Conservation (phyloP, 306 rosid genomes). For the Arachis hypogaea region DNA sequence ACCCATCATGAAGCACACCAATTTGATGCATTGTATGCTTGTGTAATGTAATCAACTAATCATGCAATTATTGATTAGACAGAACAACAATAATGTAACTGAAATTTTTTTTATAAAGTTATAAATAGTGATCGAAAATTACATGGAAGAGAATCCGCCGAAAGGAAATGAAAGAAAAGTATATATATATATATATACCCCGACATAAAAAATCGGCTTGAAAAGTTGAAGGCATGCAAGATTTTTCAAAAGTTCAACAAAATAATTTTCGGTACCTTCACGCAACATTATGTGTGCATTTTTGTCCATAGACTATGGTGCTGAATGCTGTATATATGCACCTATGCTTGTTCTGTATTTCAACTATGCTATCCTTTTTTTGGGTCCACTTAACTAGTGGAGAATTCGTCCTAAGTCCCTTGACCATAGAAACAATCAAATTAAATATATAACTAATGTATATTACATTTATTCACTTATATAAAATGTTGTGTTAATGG, state of each 20-base stretch:
- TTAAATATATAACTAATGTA: too few relatives aligned
- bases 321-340: neutral
- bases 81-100: neutral
- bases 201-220: neutral
- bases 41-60: neutral
- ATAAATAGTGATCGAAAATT: neutral
- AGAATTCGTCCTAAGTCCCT: slow-evolving; percentile 6
- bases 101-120: neutral
- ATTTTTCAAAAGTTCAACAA: slow-evolving; percentile 18
- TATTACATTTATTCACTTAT: too few relatives aligned
- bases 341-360: neutral
- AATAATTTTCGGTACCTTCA: slow-evolving; percentile 26
- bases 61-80: neutral
- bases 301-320: slow-evolving; percentile 4
- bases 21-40: neutral
- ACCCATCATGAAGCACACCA: neutral
- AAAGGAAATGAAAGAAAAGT: slow-evolving; percentile 18
- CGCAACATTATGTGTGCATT: slow-evolving; percentile 2
- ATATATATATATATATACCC: neutral
- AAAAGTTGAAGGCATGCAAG: slow-evolving; percentile 15
- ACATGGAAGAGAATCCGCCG: neutral
- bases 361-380: slow-evolving; percentile 18
- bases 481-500: too few relatives aligned
- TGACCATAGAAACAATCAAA: slow-evolving; percentile 7
- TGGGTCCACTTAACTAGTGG: slow-evolving; percentile 15